Base-by-base conservation (phyloP, 805 yeast genomes). In the Saccharomycopsis microspora region DNA sequence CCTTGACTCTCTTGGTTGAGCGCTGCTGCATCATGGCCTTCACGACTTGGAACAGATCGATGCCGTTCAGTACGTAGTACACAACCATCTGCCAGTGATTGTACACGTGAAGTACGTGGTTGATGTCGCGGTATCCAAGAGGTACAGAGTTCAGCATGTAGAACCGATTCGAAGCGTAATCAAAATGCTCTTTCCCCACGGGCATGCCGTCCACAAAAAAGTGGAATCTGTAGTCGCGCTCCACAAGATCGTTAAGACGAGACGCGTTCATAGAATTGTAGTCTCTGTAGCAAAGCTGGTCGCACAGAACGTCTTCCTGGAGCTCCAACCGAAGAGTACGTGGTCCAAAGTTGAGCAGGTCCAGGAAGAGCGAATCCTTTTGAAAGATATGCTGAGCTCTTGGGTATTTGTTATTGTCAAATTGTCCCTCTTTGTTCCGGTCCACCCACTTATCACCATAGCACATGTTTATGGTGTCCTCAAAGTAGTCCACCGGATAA, bases 51-150 rank as follows among this genome's bases (percentile, higher is more conserved):
- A 52, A 32, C 36, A 34, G 10, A 8, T n/a, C 36, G 2, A n/a
- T 8, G 1, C 60, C 63, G 10, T 50, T 11, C 5, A 55, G 43
- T 19, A 52, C 53, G 41, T 60, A 61, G 28, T 58, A 56, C 35
- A 61, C 51, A 29, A 55, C 51, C 30, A 61, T 57, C 43, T 61
- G 61, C 57, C 61, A 61, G 50, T 61, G 65, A 50, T 61, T 61
- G 48, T 50, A 61, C 5, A 55, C 19, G 45, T 61, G 65, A 3
- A 64, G 61, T 33, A 60, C 53, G 41, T 57, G 58, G 37, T 61
- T 58, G 8, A 51, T 34, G 34, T 61, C 65, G 1, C 55, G 29
- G 43, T 60, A 61, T 4, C 65, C 65, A 44, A 61, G 10, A 11
- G 65, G 64, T 9, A 58, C 55, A 38, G 61, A 62, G n/a, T 50